phyloP scores from a whole-genome alignment of 1,139 yeast genomes.

The Protomyces lactucae-debilis region DNA sequence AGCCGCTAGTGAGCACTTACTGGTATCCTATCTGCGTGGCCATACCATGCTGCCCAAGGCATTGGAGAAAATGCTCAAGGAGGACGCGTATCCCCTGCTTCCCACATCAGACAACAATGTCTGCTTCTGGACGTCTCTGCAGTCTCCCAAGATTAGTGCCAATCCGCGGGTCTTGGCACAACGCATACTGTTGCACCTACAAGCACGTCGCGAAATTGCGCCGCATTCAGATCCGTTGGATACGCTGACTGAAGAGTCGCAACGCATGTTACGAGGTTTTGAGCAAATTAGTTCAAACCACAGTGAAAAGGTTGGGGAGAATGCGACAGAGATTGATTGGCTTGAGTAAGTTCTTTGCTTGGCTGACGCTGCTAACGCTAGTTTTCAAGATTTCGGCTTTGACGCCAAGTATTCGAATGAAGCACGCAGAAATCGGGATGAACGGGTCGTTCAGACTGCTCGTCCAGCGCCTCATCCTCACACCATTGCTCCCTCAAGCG shows the following conservation, averaged over 20 bases:
- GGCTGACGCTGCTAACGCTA: background rate
- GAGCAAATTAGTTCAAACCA: background rate
- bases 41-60: background rate
- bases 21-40: conserved; percentile 4
- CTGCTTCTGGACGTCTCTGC: background rate
- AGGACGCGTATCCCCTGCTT: conserved; percentile 2
- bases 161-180: background rate
- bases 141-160: conserved; percentile 6
- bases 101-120: background rate
- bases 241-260: background rate
- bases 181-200: conserved; percentile 4
- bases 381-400: background rate
- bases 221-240: background rate
- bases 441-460: background rate
- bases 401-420: background rate
- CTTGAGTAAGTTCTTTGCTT: background rate
- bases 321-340: background rate
- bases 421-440: background rate
- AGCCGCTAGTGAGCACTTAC: conserved; percentile 4
- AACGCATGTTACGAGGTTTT: conserved; percentile 1
- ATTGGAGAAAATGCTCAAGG: background rate
- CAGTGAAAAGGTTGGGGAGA: background rate
- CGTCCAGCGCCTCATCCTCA: background rate
- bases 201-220: background rate
- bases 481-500: too few species aligned